Conservation (phyloP, 345 rosid species). For the Rhodomyrtus tomentosa region DNA sequence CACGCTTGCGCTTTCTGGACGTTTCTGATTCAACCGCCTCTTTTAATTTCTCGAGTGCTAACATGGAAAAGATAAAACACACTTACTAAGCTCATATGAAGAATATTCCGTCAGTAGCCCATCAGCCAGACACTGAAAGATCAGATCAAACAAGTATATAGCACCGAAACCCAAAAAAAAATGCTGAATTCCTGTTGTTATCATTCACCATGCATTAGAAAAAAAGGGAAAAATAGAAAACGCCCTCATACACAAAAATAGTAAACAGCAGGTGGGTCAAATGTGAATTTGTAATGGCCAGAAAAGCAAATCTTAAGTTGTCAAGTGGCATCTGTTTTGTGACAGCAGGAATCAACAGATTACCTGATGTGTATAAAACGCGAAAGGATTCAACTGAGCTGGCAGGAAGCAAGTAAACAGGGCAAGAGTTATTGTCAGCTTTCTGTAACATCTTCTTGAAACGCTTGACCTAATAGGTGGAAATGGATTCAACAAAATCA, state of each 20-base stretch:
- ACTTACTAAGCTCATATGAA: not conserved
- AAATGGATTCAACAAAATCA: conserved; percentile 4
- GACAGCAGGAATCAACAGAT: conserved; percentile 8
- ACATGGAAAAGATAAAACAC: not conserved
- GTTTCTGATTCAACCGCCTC: conserved; percentile 60
- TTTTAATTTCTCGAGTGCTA: conserved; percentile 72
- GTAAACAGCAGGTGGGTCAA: not conserved
- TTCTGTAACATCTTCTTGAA: conserved; percentile 65
- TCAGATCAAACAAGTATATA: not conserved
- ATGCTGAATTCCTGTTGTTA: not conserved
- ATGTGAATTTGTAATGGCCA: not conserved
- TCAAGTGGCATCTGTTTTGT: not conserved
- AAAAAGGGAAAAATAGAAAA: not conserved
- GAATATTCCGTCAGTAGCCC: not conserved
- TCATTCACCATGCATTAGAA: not conserved
- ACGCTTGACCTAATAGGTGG: conserved; percentile 45
- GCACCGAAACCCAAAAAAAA: not conserved
- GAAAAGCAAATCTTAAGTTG: not conserved
- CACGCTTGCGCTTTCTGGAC: conserved; percentile 36
- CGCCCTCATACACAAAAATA: not conserved
- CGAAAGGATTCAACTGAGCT: conserved; percentile 37
- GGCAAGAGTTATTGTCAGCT: conserved; percentile 55
- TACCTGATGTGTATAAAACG: conserved; percentile 49
- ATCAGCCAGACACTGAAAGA: not conserved
- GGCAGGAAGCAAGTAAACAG: conserved; percentile 36